Evolutionary conservation across 1,284 basidiomycete species (phyloP).

Genomic region (Fomitopsis palustris): DNA sequence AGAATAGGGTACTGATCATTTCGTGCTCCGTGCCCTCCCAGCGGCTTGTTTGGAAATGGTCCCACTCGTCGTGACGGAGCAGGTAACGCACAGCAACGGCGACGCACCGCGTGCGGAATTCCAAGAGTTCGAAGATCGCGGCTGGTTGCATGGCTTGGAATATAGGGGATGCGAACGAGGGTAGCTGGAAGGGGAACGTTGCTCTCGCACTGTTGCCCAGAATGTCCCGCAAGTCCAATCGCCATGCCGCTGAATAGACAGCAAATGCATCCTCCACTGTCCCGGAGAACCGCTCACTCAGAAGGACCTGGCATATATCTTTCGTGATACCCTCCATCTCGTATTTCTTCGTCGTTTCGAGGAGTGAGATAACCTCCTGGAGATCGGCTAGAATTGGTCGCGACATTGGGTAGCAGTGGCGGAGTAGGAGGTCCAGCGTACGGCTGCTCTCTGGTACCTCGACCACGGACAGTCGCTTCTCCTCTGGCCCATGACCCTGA

Average conservation of each 20-base stretch:
- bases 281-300: neutral
- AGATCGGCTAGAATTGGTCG: slow-evolving; percentile 7
- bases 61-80: neutral
- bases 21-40: neutral
- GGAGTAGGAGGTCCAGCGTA: slow-evolving; percentile 14
- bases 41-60: neutral
- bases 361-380: neutral
- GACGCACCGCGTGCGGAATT: neutral
- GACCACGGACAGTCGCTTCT: neutral
- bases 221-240: neutral
- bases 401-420: slow-evolving; percentile 17
- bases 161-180: neutral
- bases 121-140: neutral
- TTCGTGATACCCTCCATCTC: slow-evolving; percentile 9
- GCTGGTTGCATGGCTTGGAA: neutral
- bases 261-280: neutral
- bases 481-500: no score
- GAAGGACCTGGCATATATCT: neutral
- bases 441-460: slow-evolving; percentile 9
- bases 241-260: neutral
- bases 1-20: no score
- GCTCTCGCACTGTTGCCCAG: neutral
- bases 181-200: neutral
- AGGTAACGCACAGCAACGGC: neutral
- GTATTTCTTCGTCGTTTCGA: slow-evolving; percentile 16